These are phyloP conservation scores for Artemisia tridentata DNA, from an alignment of 129 eudicot genomes.

Conservation along the genomic window DNA sequence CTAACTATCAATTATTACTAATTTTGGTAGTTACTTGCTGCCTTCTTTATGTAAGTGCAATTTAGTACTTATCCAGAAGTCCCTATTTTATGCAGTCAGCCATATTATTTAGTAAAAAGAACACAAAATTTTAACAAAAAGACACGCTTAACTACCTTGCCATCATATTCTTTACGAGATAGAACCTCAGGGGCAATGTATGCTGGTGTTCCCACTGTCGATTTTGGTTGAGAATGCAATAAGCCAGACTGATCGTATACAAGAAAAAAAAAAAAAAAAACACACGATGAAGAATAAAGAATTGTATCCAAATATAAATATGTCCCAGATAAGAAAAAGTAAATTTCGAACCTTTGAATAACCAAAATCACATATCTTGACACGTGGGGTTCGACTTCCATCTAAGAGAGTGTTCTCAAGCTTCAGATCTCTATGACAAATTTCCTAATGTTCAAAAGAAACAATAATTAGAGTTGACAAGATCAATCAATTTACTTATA, in stretches of 20 bases:
- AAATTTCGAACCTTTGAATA: constrained; percentile 61
- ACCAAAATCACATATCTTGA: constrained; percentile 87
- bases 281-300: not conserved
- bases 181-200: constrained; percentile 90
- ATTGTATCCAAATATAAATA: constrained; percentile 3
- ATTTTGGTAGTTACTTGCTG: too few species aligned
- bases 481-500: too few species aligned
- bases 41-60: too few species aligned
- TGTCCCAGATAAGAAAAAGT: constrained; percentile 10
- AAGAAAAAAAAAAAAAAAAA: constrained; percentile 4
- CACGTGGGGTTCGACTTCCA: constrained; percentile 83
- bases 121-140: not conserved
- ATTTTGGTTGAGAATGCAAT: constrained; percentile 81
- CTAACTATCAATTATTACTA: too few species aligned
- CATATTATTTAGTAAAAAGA: not conserved
- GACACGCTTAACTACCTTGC: constrained; percentile 51
- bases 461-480: not conserved
- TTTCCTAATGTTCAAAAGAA: constrained; percentile 45
- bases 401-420: constrained; percentile 88
- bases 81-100: too few species aligned
- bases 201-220: constrained; percentile 93
- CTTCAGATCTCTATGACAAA: constrained; percentile 88
- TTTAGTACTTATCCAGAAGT: too few species aligned
- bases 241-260: constrained; percentile 56
- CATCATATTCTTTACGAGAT: constrained; percentile 84